Base-by-base conservation (phyloP, 2,329 filamentous ascomycete genomes). In the Fusarium dimerum region DNA sequence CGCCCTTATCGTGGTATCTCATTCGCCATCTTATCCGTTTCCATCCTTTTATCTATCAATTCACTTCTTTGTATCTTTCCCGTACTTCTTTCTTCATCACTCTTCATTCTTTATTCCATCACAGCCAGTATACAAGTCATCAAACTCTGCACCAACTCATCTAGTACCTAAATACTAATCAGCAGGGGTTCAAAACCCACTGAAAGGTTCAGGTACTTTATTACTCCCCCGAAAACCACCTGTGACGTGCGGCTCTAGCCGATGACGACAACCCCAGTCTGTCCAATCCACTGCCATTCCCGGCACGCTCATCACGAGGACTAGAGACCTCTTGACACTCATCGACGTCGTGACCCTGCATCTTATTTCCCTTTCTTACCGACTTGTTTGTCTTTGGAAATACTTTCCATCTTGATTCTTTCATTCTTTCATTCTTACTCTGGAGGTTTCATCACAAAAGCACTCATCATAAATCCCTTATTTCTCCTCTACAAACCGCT, bases 231-330 rank as follows among this genome's bases (percentile, higher is more conserved):
- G 7, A 26, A 26, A 26, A 26, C 20, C 20, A 43, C 48, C 50
- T 59, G 55, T 65, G 62, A 65, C 59, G 59, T 65, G 57, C 59
- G 55, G 57, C 55, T 60, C 63, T 62, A 62, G 62, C 62, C 63
- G 62, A 65, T 65, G 63, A 65, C 63, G 63, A 57, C 59, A 61
- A 49, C 50, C 51, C 32, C 13, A 15, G 50, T 45, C 51, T 49
- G 49, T 56, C 62, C 60, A 50, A 51, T 60, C 60, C 57, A 61
- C 51, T 62, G 59, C 51, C 52, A 45, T 56, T 48, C 4, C 32
- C 32, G 32, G 32, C 32, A 26, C 49, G 52, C 45, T 50, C 60
- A 65, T 65, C 63, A 65, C 63, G 62, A 64, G 63, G 63, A 55
- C 59, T 11, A 36, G 32, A 36, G 32, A 36, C 32, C 32, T 36